Evolutionary conservation across 306 rosid species (phyloP), one percentile per base, ranked within the genome.

Genomic region (Clitoria ternatea): DNA sequence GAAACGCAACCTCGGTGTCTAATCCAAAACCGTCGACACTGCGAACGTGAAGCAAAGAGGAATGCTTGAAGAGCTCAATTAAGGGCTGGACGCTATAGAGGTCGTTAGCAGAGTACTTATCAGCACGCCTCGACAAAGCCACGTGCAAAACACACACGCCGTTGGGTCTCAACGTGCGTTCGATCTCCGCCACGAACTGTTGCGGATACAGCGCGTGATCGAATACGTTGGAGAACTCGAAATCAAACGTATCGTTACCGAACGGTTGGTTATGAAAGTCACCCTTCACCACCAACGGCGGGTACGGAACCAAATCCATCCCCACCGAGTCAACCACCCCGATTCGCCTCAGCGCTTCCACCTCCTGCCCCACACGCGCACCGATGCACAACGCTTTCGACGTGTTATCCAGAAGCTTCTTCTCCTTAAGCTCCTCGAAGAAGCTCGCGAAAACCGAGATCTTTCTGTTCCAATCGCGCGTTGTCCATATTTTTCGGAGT

Each of bases 401-500:
- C 0, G 73, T 52, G 80, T 84, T 75, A 0, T 18, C 30, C 0
- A 94, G 56, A 0, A 94, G 92, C 2, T 69, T 63, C 4, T 79
- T 75, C 0, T 6, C 20, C 61, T 78, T 79, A 1, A 94, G 68
- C 0, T 78, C 79, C 2, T 71, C 10, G 74, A 94, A 94, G 73
- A 89, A 86, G 3, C 62, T 65, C 4, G 89, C 64, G 64, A 94
- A 94, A 0, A 90, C 89, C 0, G 77, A 80, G 73, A 90, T 89
- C 54, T 94, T 94, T 2, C 98, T 79, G 60, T 94, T 83, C 98
- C 98, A 94, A 64, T 90, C 98, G 7, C 98, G 89, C 20, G 97
- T 94, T 11, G 86, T 91, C 99, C 99, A 94, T 66, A 94, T 76
- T 35, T 86, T 75, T 0, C 97, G 78, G 40, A 94, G 99, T 22